A percentile compares a stretch with the other conserved stretches of the same genome.
Evolutionary conservation across 2,329 filamentous ascomycete genomes (phyloP).

Genomic region (Ophiostoma sp.): DNA sequence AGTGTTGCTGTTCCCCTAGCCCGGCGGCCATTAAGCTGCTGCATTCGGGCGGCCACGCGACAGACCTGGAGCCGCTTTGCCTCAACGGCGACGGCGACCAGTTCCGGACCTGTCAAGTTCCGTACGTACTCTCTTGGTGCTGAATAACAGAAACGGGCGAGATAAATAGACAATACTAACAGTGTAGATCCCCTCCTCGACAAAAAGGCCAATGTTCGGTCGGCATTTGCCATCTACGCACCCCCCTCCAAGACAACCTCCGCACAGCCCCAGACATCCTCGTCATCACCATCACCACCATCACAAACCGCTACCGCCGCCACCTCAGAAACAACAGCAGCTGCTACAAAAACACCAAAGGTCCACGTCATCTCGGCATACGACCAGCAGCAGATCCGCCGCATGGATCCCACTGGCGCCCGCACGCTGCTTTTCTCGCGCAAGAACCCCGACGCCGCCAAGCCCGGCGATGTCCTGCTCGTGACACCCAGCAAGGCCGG

Average conservation of each 20-base stretch:
- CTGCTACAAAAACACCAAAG: slow-evolving; percentile 21
- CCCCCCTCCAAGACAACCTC: slow-evolving; percentile 21
- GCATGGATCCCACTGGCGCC: slow-evolving; percentile 79
- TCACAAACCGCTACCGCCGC: slow-evolving; percentile 7
- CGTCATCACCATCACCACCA: slow-evolving; percentile 22
- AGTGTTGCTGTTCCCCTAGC: slow-evolving; percentile 23
- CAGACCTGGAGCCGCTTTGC: slow-evolving; percentile 21
- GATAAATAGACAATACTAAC: slow-evolving; percentile 15
- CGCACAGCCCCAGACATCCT: slow-evolving; percentile 19
- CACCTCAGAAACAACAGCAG: slow-evolving; percentile 17
- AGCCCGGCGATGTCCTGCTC: slow-evolving; percentile 84
- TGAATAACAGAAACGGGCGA: neutral
- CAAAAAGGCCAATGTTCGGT: slow-evolving; percentile 32
- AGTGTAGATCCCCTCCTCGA: slow-evolving; percentile 23
- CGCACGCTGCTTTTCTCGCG: slow-evolving; percentile 76
- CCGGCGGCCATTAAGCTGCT: slow-evolving; percentile 24
- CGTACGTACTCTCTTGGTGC: neutral
- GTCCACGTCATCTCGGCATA: slow-evolving; percentile 61
- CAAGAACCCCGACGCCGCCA: slow-evolving; percentile 70
- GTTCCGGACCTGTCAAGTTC: slow-evolving; percentile 1
- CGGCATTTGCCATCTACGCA: slow-evolving; percentile 48
- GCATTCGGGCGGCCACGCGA: slow-evolving; percentile 18
- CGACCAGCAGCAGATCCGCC: slow-evolving; percentile 61
- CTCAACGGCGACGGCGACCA: slow-evolving; percentile 18
- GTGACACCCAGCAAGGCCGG: slow-evolving; percentile 73